Base-by-base conservation (phyloP, 2,329 filamentous ascomycete genomes). In the Colletotrichum sp. region DNA sequence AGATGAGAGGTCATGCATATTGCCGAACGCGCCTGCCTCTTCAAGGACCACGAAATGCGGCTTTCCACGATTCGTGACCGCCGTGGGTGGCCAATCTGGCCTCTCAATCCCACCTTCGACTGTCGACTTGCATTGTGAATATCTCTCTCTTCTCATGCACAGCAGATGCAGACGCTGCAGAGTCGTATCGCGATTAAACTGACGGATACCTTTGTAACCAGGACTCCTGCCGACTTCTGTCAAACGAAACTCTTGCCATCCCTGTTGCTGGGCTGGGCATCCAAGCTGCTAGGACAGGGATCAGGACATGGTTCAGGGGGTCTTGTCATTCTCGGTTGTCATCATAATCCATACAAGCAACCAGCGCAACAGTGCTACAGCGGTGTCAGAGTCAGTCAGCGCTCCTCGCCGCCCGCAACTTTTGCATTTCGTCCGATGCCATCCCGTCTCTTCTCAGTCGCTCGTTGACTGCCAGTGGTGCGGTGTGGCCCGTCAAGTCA, bases 191-290 rank as follows among this genome's bases (percentile, higher is more conserved):
- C 55, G 63, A 72, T 64, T 72, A 8, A 52, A 24, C 68, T 26
- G 16, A 21, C 34, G 68, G 24, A 63, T 52, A 32, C 70, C 62
- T 67, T 60, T 62, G 36, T 55, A 36, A 52, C 39, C 30, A 63
- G n/a, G 30, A 39, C 62, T 64, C 62, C 62, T 49, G 36, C 24
- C 18, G 34, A 32, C 30, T 36, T 62, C 60, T 39, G 36, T 49
- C 74, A 76, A 73, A 74, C 70, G 49, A 73, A 73, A 76, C 44
- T 63, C 64, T 39, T 36, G n/a, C 10, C 24, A 73, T 52, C 74
- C 74, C 71, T 76, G 74, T 36, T 36, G 16, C 12, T 60, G n/a
- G 39, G 64, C 70, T 69, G 49, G 49, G 64, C 64, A 32, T 65
- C 49, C 34, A 69, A 49, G 70, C 70, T 59, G 73, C 70, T 64